Percentiles rank a stretch among this genome's conserved stretches.
phyloP scores from a whole-genome alignment of 1,284 basidiomycete species.

The Thelephora terrestris region DNA sequence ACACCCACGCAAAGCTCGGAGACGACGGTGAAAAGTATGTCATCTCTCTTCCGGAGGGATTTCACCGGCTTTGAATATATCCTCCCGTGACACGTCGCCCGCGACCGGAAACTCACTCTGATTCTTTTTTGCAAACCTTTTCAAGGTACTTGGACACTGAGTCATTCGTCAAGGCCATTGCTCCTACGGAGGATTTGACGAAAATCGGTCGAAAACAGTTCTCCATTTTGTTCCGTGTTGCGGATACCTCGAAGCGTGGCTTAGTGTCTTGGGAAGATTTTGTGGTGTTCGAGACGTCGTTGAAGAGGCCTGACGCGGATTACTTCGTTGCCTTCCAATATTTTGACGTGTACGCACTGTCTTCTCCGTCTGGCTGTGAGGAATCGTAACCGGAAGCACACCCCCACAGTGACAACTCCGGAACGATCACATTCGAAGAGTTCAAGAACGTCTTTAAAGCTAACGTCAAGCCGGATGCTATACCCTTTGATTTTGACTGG shows the following conservation, averaged over 20 bases:
- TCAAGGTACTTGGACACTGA: conserved; percentile 70
- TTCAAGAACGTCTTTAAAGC: conserved; percentile 86
- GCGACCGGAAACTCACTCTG: not conserved
- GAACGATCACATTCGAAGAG: conserved; percentile 84
- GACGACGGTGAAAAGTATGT: conserved; percentile 73
- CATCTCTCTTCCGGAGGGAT: not conserved
- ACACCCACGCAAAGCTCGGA: conserved; percentile 64
- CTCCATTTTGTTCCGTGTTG: conserved; percentile 82
- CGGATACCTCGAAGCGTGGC: conserved; percentile 70
- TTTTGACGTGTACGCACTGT: conserved; percentile 78
- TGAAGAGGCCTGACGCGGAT: conserved; percentile 88
- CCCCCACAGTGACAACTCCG: conserved; percentile 64
- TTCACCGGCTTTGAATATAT: not conserved
- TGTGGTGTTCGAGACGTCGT: conserved; percentile 81
- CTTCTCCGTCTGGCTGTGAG: not conserved
- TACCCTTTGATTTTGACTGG: conserved; percentile 94
- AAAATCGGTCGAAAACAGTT: conserved; percentile 84
- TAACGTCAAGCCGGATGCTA: conserved; percentile 70
- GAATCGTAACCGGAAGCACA: not conserved
- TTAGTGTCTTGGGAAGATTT: conserved; percentile 92
- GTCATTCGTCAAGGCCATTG: conserved; percentile 89
- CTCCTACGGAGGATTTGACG: conserved; percentile 71
- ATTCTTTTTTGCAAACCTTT: not conserved
- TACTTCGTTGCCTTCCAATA: conserved; percentile 96
- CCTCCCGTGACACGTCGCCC: not conserved